These are phyloP conservation scores for Rhynchospora breviuscula DNA, from an alignment of 176 grass and related monocot genomes.

Conservation along the genomic window DNA sequence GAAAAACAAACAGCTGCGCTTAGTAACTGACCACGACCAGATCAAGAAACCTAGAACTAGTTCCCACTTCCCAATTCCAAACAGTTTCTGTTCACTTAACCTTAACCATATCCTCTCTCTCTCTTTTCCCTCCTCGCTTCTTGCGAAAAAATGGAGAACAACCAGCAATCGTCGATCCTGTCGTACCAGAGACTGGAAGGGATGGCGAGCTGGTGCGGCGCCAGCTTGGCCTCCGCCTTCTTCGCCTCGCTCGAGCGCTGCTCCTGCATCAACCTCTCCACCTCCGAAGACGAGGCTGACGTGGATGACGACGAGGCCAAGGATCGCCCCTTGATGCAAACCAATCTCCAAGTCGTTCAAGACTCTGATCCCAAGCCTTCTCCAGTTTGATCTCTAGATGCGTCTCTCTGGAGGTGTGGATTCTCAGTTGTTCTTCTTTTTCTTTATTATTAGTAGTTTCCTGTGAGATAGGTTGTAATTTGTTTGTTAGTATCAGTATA, in stretches of 20 bases:
- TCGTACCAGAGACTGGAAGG: constrained; percentile 32
- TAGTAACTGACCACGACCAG: not conserved
- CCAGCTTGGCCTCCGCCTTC: constrained; percentile 39
- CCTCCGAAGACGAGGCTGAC: constrained; percentile 29
- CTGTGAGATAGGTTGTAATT: not conserved
- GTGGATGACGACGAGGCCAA: constrained; percentile 34
- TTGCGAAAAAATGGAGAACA: constrained; percentile 15
- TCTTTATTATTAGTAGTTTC: not conserved
- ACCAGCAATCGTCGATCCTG: constrained; percentile 12
- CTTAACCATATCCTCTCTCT: not conserved
- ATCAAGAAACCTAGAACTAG: constrained; percentile 3
- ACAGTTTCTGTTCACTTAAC: not conserved
- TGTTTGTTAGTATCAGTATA: not conserved
- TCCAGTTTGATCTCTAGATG: constrained; percentile 10
- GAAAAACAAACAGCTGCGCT: not conserved
- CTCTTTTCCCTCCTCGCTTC: not conserved
- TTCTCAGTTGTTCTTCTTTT: constrained; percentile 1
- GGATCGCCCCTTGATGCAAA: constrained; percentile 38
- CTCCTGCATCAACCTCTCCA: constrained; percentile 49
- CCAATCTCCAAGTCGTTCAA: not conserved
- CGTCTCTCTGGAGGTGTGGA: not conserved
- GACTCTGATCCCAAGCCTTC: constrained; percentile 11
- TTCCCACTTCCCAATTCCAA: not conserved
- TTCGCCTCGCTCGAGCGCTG: constrained; percentile 45
- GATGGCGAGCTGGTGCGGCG: constrained; percentile 31